Percentiles rank a stretch among this genome's conserved stretches.
Evolutionary conservation across 2,329 filamentous ascomycete species (phyloP).

Genomic region (Microascus cirrosus): DNA sequence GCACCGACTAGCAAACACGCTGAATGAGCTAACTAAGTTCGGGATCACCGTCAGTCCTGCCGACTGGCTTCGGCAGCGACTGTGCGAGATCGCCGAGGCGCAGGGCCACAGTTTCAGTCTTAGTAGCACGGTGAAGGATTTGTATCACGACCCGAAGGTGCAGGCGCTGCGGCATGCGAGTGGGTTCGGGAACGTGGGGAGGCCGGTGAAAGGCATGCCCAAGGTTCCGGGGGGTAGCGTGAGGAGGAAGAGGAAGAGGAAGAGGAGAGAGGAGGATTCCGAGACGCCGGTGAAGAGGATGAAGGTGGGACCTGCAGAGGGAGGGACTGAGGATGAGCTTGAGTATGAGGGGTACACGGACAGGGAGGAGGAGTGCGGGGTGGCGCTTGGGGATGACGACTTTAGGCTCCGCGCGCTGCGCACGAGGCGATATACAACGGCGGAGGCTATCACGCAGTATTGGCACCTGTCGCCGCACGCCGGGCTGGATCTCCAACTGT

Average conservation of each 20-base stretch:
- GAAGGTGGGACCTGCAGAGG: neutral
- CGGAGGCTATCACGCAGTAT: conserved; percentile 39
- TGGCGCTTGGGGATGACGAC: conserved; percentile 31
- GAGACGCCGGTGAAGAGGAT: conserved; percentile 5
- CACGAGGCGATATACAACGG: conserved; percentile 32
- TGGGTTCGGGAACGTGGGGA: conserved; percentile 46
- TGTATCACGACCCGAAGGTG: conserved; percentile 46
- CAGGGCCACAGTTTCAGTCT: conserved; percentile 38
- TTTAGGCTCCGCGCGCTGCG: conserved; percentile 43
- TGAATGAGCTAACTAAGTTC: conserved; percentile 42
- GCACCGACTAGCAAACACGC: conserved; percentile 41
- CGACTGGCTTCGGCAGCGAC: conserved; percentile 46
- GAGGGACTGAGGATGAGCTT: conserved; percentile 22
- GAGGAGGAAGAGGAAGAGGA: neutral
- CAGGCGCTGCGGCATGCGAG: conserved; percentile 35
- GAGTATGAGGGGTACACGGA: conserved; percentile 36
- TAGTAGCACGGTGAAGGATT: conserved; percentile 36
- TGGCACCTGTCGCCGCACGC: conserved; percentile 28
- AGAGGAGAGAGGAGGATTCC: neutral
- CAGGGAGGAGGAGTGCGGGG: conserved; percentile 36
- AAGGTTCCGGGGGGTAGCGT: conserved; percentile 1
- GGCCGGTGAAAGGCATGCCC: conserved; percentile 30
- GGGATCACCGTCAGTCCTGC: conserved; percentile 38
- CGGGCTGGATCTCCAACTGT: conserved; percentile 38
- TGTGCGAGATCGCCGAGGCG: conserved; percentile 34